phyloP scores from a whole-genome alignment of 805 yeast species.

The Starmera dryadoides region DNA sequence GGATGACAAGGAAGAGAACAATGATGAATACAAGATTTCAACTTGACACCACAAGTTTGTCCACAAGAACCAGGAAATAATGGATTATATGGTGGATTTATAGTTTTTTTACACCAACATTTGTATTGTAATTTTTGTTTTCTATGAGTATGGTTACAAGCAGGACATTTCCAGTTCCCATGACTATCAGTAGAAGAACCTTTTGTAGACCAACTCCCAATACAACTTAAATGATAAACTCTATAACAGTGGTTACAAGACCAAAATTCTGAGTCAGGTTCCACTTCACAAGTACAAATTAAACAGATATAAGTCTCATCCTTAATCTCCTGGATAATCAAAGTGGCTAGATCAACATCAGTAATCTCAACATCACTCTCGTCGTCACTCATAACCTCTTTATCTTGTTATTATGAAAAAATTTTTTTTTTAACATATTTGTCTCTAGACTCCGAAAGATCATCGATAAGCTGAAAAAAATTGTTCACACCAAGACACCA shows the following conservation, averaged over 20 bases:
- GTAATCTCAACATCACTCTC: not conserved
- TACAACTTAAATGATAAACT: slow-evolving; percentile 82
- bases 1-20: slow-evolving; percentile 81
- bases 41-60: slow-evolving; percentile 59
- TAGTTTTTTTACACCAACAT: slow-evolving; percentile 86
- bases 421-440: too few relatives aligned
- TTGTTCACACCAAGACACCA: not conserved
- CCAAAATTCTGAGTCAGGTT: slow-evolving; percentile 62
- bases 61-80: slow-evolving; percentile 85
- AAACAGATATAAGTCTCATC: slow-evolving; percentile 75
- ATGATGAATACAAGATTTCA: slow-evolving; percentile 58
- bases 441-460: too few relatives aligned
- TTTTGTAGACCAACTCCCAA: slow-evolving; percentile 76
- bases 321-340: slow-evolving; percentile 48
- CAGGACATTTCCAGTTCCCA: slow-evolving; percentile 80
- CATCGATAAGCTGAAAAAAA: not conserved
- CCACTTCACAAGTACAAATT: slow-evolving; percentile 82
- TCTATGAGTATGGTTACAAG: slow-evolving; percentile 50
- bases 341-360: slow-evolving; percentile 19
- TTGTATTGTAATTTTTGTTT: slow-evolving; percentile 49
- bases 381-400: not conserved
- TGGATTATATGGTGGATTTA: slow-evolving; percentile 54
- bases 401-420: too few relatives aligned
- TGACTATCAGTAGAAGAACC: slow-evolving; percentile 59
- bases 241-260: slow-evolving; percentile 72